Percentiles rank a stretch among this genome's conserved stretches.
phyloP scores from a whole-genome alignment of 306 rosid species.

The Dalbergia oliveri region DNA sequence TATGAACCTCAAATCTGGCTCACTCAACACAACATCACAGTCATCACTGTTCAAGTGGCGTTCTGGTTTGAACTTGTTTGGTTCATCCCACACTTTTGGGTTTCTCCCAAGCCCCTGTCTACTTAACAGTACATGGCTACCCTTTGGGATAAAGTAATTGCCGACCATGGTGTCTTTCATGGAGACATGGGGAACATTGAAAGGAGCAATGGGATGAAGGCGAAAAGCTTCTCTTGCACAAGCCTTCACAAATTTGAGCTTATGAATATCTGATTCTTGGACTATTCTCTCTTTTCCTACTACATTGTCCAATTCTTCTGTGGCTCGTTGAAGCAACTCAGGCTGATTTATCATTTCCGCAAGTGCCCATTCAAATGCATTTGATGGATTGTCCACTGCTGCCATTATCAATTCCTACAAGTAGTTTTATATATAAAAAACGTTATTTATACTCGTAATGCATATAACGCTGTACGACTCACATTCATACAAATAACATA shows the following conservation, averaged over 20 bases:
- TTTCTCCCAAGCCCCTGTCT: slow-evolving; percentile 54
- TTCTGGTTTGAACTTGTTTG: slow-evolving; percentile 48
- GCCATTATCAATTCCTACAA: slow-evolving; percentile 52
- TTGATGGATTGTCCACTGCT: slow-evolving; percentile 56
- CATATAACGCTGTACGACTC: too few relatives aligned
- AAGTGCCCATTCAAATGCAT: slow-evolving; percentile 60
- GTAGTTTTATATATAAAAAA: too few relatives aligned
- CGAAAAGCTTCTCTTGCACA: slow-evolving; percentile 58
- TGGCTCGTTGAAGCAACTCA: slow-evolving; percentile 42
- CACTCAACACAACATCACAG: slow-evolving; percentile 13
- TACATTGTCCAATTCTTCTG: slow-evolving; percentile 48
- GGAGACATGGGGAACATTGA: slow-evolving; percentile 55
- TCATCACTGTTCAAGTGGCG: slow-evolving; percentile 37
- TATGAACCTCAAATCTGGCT: slow-evolving; percentile 25
- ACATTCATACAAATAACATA: too few relatives aligned
- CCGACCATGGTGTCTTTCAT: slow-evolving; percentile 43
- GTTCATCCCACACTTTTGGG: slow-evolving; percentile 54
- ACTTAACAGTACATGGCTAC: slow-evolving; percentile 55
- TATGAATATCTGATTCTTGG: slow-evolving; percentile 55
- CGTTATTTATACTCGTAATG: too few relatives aligned
- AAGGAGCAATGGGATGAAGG: slow-evolving; percentile 56
- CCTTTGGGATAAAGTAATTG: slow-evolving; percentile 61
- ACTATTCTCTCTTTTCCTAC: slow-evolving; percentile 54
- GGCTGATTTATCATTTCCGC: slow-evolving; percentile 61
- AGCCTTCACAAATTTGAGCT: slow-evolving; percentile 55